Conservation (phyloP, 129 eudicot species). For the Lactuca saligna region DNA sequence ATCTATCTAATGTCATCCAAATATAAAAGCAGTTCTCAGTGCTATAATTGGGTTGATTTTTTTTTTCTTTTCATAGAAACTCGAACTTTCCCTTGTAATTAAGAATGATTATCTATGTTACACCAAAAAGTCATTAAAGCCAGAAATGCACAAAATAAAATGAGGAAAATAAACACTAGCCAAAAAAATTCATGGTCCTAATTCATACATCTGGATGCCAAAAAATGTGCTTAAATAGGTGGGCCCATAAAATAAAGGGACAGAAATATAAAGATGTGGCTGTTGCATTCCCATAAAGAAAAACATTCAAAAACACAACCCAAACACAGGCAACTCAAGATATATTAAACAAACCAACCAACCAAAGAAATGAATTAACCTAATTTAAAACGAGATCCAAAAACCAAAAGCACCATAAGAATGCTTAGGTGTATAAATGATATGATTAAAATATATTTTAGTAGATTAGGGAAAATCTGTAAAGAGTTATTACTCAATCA, state of each 20-base stretch:
- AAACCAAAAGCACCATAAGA: conserved; percentile 6
- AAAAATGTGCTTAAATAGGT: conserved; percentile 32
- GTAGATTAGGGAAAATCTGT: too few species aligned
- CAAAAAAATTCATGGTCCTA: conserved; percentile 38
- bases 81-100: too few species aligned
- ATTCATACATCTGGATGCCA: conserved; percentile 41
- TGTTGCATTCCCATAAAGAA: conserved; percentile 36
- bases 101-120: not conserved
- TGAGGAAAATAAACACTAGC: conserved; percentile 3
- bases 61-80: too few species aligned
- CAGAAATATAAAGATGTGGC: conserved; percentile 42
- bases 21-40: too few species aligned
- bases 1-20: too few species aligned
- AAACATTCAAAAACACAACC: conserved; percentile 35
- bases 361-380: conserved; percentile 25
- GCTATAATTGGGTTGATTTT: too few species aligned
- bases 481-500: too few species aligned
- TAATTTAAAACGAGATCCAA: conserved; percentile 20
- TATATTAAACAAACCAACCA: conserved; percentile 21
- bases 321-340: conserved; percentile 40
- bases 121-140: conserved; percentile 6
- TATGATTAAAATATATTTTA: too few species aligned
- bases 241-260: conserved; percentile 38
- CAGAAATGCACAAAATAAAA: conserved; percentile 14
- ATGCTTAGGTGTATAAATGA: not conserved